phyloP scores from a whole-genome alignment of 2,329 filamentous ascomycete genomes.

The Escovopsis sp. region DNA sequence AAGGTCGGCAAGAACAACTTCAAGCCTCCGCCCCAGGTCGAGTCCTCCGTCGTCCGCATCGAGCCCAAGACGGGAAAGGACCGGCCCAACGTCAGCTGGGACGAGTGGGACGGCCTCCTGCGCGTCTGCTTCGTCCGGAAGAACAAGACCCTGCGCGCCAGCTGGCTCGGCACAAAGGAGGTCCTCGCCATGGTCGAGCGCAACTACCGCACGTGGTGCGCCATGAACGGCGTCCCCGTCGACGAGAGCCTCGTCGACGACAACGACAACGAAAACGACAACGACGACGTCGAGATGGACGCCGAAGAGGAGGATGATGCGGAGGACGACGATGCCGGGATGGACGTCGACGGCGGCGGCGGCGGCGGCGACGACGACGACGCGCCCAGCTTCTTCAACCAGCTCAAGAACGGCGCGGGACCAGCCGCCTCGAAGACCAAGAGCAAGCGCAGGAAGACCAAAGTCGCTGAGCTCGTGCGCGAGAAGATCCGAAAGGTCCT shows the following conservation, averaged over 20 bases:
- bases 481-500: slow-evolving; percentile 78
- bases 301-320: slow-evolving; percentile 35
- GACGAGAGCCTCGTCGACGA: slow-evolving; percentile 49
- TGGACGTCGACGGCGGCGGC: slow-evolving; percentile 30
- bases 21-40: slow-evolving; percentile 83
- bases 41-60: slow-evolving; percentile 79
- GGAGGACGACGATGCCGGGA: slow-evolving; percentile 13
- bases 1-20: slow-evolving; percentile 97
- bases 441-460: slow-evolving; percentile 61
- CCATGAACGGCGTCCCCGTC: slow-evolving; percentile 65
- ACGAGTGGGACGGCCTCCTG: slow-evolving; percentile 87
- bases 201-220: slow-evolving; percentile 85
- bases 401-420: slow-evolving; percentile 36
- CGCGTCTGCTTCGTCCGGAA: slow-evolving; percentile 59
- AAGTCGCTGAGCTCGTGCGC: slow-evolving; percentile 66
- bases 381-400: slow-evolving; percentile 71
- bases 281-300: slow-evolving; percentile 23
- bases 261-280: slow-evolving; percentile 27
- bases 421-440: slow-evolving; percentile 42
- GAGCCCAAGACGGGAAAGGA: slow-evolving; percentile 68
- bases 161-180: slow-evolving; percentile 66
- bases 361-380: slow-evolving; percentile 25
- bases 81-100: slow-evolving; percentile 76
- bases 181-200: slow-evolving; percentile 69
- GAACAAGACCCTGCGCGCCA: slow-evolving; percentile 77